phyloP scores from a whole-genome alignment of 139 green algal genomes.

The Axilococcus clingmanii region DNA sequence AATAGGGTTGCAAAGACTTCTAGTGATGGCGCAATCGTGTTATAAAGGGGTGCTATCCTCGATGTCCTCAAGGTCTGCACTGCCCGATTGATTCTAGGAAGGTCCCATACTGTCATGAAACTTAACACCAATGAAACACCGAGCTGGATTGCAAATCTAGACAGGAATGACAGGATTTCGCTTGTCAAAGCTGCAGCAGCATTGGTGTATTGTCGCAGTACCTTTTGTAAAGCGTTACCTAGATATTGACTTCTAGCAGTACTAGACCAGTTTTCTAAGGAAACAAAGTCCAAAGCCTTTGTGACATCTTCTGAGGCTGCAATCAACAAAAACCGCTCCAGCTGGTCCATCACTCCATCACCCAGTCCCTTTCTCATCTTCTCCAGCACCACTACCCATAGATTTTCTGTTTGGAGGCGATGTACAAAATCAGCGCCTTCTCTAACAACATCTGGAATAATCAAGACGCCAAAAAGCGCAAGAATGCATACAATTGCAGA shows the following conservation, averaged over 20 bases:
- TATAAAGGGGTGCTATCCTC: constrained; percentile 67
- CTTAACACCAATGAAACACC: constrained; percentile 78
- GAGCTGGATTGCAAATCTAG: constrained; percentile 74
- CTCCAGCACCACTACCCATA: constrained; percentile 79
- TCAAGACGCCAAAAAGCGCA: constrained; percentile 67
- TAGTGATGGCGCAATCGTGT: constrained; percentile 77
- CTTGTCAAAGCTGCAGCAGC: constrained; percentile 66
- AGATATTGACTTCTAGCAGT: constrained; percentile 33
- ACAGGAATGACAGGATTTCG: constrained; percentile 60
- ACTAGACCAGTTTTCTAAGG: constrained; percentile 10
- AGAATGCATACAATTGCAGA: constrained; percentile 61
- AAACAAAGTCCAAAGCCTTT: constrained; percentile 25
- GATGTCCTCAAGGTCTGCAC: constrained; percentile 48
- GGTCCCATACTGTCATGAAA: constrained; percentile 92
- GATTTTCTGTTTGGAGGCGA: constrained; percentile 78
- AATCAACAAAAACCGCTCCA: constrained; percentile 80
- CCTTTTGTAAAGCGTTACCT: constrained; percentile 57
- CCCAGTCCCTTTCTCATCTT: constrained; percentile 73
- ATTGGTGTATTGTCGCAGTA: constrained; percentile 80
- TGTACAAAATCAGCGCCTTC: constrained; percentile 79
- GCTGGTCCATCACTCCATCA: constrained; percentile 77
- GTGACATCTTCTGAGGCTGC: constrained; percentile 65
- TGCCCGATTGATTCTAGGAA: constrained; percentile 61
- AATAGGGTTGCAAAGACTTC: constrained; percentile 75
- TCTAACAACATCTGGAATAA: constrained; percentile 77